Percentiles rank a stretch among this genome's conserved stretches.
Evolutionary conservation across 177 flowering plant genomes (phyloP).

Genomic region (Telopea speciosissima): DNA sequence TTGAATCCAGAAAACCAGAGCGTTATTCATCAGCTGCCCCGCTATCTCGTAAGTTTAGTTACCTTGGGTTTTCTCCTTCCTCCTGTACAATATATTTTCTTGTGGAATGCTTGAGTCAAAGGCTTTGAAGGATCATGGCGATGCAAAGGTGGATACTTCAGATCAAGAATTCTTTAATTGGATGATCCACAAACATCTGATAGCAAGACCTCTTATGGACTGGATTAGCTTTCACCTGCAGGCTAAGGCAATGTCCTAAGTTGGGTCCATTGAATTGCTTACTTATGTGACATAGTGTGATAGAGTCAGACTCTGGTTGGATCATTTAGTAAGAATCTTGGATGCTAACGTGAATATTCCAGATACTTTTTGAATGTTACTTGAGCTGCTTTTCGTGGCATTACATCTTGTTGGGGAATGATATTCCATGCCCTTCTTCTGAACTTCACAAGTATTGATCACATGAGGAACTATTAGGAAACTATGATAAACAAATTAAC

Average conservation of each 20-base stretch:
- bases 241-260: background rate
- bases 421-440: background rate
- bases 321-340: too few species aligned
- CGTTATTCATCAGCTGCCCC: slow-evolving; percentile 99
- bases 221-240: background rate
- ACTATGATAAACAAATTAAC: background rate
- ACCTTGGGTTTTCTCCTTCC: background rate
- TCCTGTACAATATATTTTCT: background rate
- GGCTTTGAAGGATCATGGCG: background rate
- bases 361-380: too few species aligned
- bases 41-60: slow-evolving; percentile 72
- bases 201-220: background rate
- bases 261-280: background rate
- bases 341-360: too few species aligned
- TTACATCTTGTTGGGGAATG: background rate
- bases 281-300: background rate
- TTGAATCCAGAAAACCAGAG: slow-evolving; percentile 95
- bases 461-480: background rate
- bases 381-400: background rate
- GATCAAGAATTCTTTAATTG: background rate
- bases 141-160: background rate
- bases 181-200: background rate
- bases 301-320: too few species aligned
- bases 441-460: background rate
- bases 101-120: background rate